A percentile compares a stretch with the other conserved stretches of the same genome.
phyloP scores from a whole-genome alignment of 176 grass and related monocot genomes.

The Cenchrus purpureus region DNA sequence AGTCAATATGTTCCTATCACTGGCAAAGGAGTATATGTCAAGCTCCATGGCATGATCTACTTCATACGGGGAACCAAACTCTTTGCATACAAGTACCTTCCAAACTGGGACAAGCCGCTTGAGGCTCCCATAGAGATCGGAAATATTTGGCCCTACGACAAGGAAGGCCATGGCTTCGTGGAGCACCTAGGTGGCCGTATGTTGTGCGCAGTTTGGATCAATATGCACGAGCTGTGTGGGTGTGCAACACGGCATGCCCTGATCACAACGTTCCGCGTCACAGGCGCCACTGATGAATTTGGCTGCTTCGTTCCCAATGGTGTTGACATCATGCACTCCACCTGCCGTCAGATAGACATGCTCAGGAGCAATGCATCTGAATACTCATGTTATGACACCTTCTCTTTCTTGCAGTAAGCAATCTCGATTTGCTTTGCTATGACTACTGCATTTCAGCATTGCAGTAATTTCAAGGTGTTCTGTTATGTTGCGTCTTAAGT shows the following conservation, averaged over 20 bases:
- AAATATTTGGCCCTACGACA: background rate
- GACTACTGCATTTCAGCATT: background rate
- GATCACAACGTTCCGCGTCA: background rate
- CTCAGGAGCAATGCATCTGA: background rate
- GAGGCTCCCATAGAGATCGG: background rate
- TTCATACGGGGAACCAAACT: background rate
- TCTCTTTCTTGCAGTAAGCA: slow-evolving; percentile 6
- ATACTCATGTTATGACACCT: background rate
- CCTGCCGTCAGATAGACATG: background rate
- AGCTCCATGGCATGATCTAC: background rate
- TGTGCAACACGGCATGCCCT: background rate
- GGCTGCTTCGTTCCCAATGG: background rate
- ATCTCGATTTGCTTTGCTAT: background rate
- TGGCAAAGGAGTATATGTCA: background rate
- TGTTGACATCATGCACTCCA: background rate
- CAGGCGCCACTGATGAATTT: background rate
- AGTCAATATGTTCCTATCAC: background rate
- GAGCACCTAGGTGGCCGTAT: background rate
- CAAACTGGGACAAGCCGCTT: background rate
- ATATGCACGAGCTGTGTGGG: background rate
- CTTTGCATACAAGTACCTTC: background rate
- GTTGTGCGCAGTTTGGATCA: background rate
- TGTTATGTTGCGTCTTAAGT: background rate
- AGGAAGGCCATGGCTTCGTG: background rate
- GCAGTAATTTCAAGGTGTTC: background rate